A percentile compares a stretch with the other conserved stretches of the same genome.
Evolutionary conservation across 2,329 filamentous ascomycete genomes (phyloP).

Genomic region (Tolypocladium sp.): DNA sequence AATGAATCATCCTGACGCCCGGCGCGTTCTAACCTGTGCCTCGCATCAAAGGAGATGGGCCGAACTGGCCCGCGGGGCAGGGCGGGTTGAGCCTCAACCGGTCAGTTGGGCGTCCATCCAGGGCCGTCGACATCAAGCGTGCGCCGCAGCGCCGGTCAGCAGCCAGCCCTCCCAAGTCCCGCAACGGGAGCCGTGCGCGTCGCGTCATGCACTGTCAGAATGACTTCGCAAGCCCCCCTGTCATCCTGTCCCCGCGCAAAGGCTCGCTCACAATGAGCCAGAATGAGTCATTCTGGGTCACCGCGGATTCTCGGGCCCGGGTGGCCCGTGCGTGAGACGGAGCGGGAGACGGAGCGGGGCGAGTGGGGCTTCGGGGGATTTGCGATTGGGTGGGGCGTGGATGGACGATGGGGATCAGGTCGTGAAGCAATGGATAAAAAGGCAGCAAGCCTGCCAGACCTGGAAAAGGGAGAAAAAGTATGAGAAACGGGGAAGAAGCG

Average conservation of each 20-base stretch:
- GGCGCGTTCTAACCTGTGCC: too few species aligned
- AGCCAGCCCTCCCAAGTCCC: too few species aligned
- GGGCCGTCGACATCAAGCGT: too few species aligned
- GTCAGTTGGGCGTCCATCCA: too few species aligned
- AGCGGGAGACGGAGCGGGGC: too few species aligned
- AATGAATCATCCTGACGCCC: slow-evolving; percentile 16
- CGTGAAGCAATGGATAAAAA: background rate
- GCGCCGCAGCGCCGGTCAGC: too few species aligned
- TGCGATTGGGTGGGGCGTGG: background rate
- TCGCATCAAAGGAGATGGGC: too few species aligned
- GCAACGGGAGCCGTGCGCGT: background rate
- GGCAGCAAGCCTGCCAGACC: too few species aligned
- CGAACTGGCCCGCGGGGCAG: too few species aligned
- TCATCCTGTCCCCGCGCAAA: background rate
- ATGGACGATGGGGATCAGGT: too few species aligned
- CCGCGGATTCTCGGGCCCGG: background rate
- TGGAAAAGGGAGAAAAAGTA: too few species aligned
- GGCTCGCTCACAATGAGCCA: slow-evolving; percentile 14
- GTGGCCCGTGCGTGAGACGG: background rate
- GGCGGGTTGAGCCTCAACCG: too few species aligned
- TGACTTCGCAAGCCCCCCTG: background rate
- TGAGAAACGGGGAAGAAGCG: background rate
- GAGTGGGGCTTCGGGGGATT: background rate
- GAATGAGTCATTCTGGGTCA: slow-evolving; percentile 22
- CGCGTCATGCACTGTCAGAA: background rate